Conservation (phyloP, 768 basidiomycete genomes). For the Boletellus sp. region DNA sequence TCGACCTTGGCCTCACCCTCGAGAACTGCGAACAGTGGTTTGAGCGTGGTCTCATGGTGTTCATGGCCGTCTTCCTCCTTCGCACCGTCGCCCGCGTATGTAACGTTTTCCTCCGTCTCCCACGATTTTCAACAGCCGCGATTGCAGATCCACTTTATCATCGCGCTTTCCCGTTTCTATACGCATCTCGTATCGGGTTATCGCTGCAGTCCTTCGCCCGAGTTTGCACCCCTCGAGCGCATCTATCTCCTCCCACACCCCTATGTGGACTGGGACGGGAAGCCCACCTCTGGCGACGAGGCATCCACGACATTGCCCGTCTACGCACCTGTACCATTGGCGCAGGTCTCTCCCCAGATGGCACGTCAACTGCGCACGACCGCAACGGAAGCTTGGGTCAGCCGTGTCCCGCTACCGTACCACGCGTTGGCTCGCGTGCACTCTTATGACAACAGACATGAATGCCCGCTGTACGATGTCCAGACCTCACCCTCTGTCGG, state of each 20-base stretch:
- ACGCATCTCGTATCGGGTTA: slow-evolving; percentile 48
- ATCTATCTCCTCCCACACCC: slow-evolving; percentile 56
- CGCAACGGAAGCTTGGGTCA: slow-evolving; percentile 69
- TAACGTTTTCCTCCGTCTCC: slow-evolving; percentile 8
- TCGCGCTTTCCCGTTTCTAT: slow-evolving; percentile 68
- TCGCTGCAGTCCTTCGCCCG: slow-evolving; percentile 11
- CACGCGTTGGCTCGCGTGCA: not conserved
- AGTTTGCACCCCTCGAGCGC: slow-evolving; percentile 44
- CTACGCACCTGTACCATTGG: slow-evolving; percentile 69
- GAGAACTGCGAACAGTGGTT: slow-evolving; percentile 84
- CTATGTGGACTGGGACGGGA: slow-evolving; percentile 8
- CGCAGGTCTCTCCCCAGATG: slow-evolving; percentile 49
- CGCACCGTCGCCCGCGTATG: slow-evolving; percentile 65
- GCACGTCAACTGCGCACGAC: slow-evolving; percentile 48
- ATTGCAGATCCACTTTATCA: slow-evolving; percentile 67
- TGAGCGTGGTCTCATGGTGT: slow-evolving; percentile 58
- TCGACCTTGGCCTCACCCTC: slow-evolving; percentile 67
- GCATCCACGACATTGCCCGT: slow-evolving; percentile 26
- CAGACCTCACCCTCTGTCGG: slow-evolving; percentile 8
- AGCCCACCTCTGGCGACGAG: slow-evolving; percentile 2
- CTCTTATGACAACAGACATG: slow-evolving; percentile 2
- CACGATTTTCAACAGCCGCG: not conserved
- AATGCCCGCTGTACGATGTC: not conserved
- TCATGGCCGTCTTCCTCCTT: slow-evolving; percentile 56
- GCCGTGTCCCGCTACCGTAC: slow-evolving; percentile 10